Conservation (phyloP, 495 filamentous ascomycete genomes). For the Talaromyces proteolyticus region DNA sequence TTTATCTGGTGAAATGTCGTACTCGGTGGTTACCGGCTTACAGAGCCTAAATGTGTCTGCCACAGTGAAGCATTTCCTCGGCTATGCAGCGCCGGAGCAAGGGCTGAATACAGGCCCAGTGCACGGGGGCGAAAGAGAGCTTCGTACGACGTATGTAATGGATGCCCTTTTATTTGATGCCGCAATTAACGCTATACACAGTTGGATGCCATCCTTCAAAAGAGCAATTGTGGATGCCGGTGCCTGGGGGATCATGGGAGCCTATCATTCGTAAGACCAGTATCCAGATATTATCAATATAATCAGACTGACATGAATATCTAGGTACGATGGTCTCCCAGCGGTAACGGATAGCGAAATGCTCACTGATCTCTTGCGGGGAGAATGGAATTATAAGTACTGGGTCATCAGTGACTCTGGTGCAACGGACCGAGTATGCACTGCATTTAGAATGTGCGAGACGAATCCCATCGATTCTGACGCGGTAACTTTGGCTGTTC, state of each 20-base stretch:
- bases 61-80: conserved; percentile 68
- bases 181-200: conserved; percentile 7
- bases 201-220: conserved; percentile 59
- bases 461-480: conserved; percentile 51
- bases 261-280: conserved; percentile 50
- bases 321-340: conserved; percentile 56
- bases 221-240: conserved; percentile 62
- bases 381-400: conserved; percentile 66
- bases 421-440: conserved; percentile 59
- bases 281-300: not conserved
- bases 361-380: conserved; percentile 59
- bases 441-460: conserved; percentile 54
- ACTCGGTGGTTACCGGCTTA: conserved; percentile 52
- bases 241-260: conserved; percentile 59
- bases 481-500: conserved; percentile 46
- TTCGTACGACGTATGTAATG: conserved; percentile 48
- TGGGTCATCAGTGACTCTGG: conserved; percentile 55
- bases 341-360: conserved; percentile 52
- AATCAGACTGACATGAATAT: not conserved
- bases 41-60: conserved; percentile 58
- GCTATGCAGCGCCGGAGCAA: conserved; percentile 56
- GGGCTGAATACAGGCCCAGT: conserved; percentile 64
- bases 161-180: not conserved
- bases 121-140: conserved; percentile 60
- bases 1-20: conserved; percentile 54